Base-by-base conservation (phyloP, 805 yeast genomes). In the Schwanniomyces occidentalis region DNA sequence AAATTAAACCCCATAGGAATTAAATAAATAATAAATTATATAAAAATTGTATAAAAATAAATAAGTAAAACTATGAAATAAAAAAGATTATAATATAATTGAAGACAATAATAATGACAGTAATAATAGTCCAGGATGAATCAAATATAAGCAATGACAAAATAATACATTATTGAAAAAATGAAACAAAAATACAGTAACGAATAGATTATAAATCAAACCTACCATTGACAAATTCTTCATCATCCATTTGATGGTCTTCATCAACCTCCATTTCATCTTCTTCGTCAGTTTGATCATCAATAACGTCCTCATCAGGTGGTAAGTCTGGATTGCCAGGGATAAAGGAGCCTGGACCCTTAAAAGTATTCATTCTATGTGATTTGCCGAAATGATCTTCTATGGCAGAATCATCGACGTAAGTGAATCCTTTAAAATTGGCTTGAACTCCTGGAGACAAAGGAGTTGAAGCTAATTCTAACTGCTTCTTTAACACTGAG, bases 401-500 rank as follows among this genome's bases (percentile, higher is more conserved):
- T 73, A 91, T 80, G 19, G 95, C 78, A 16, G 95, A 83, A 44
- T 86, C 97, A 58, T 90, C 96, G 31, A 91, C 97, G 61, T 85
- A 93, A 0, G 99, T 93, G 61, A 93, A 93, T 0, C 99, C 99
- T 51, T 87, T 88, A 66, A 93, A 93, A 57, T 90, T 90, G 34
- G 93, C 97, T 65, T 93, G 99, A 52, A 91, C 80, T 0, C 95
- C 96, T 3, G 96, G 96, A 7, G 95, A 82, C 44, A 93, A 67
- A 20, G 98, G 98, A 4, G 96, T 85, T 16, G 78, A 69, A 8
- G 77, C 81, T 65, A 76, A 57, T 44, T 70, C 82, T 71, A 71
- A 69, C 48, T 80, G 85, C 49, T 78, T 80, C 51, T 66, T 82
- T 58, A 89, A 76, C 24, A 81, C 81, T 6, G 95, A 82, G 0